A percentile compares a stretch with the other conserved stretches of the same genome.
These are phyloP conservation scores for Aureobasidium melanogenum DNA, from an alignment of 2,329 filamentous ascomycete species.

Conservation along the genomic window DNA sequence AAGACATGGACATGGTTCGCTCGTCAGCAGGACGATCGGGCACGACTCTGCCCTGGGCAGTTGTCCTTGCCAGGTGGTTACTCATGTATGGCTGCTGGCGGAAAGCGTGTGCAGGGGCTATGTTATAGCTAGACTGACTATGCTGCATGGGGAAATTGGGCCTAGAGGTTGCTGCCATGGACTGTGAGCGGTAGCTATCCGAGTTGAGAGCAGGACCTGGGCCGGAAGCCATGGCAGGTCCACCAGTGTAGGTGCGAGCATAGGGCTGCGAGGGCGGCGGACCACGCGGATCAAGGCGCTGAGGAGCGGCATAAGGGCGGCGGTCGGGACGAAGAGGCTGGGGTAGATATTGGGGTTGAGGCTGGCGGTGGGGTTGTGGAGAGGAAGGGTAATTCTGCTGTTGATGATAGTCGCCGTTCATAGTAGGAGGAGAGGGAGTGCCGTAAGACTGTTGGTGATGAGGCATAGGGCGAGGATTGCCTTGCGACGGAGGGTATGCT, in stretches of 20 bases:
- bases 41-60: conserved; percentile 82
- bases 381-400: conserved; percentile 25
- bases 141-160: conserved; percentile 56
- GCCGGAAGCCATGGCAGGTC: conserved; percentile 19
- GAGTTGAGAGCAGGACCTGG: conserved; percentile 63
- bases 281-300: conserved; percentile 55
- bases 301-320: conserved; percentile 63
- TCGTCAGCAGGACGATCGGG: conserved; percentile 80
- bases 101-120: conserved; percentile 63
- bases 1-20: conserved; percentile 91
- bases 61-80: conserved; percentile 62
- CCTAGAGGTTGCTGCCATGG: conserved; percentile 67
- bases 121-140: conserved; percentile 49
- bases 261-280: conserved; percentile 41
- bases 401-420: conserved; percentile 29
- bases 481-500: conserved; percentile 27
- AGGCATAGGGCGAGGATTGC: conserved; percentile 42
- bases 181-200: conserved; percentile 87
- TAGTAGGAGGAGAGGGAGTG: conserved; percentile 29
- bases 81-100: conserved; percentile 65
- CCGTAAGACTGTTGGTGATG: conserved; percentile 38
- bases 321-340: conserved; percentile 55
- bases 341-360: conserved; percentile 50
- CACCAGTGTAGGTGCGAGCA: conserved; percentile 27
- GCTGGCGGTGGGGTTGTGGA: conserved; percentile 20